A percentile compares a stretch with the other conserved stretches of the same genome.
phyloP scores from a whole-genome alignment of 2,329 filamentous ascomycete genomes.

The Aphanocladium album region DNA sequence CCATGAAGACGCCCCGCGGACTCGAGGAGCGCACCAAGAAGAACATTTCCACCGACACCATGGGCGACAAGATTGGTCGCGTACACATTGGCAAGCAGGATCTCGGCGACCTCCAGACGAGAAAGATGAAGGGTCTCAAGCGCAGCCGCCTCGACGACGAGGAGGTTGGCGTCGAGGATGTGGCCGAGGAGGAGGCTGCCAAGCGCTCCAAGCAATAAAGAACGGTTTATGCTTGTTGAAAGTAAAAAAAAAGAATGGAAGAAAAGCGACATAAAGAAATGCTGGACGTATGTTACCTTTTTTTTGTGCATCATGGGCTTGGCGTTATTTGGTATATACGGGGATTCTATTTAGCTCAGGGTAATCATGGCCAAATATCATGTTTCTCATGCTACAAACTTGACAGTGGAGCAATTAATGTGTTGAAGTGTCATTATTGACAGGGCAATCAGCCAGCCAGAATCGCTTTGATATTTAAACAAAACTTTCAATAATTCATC shows the following conservation, averaged over 20 bases:
- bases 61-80: constrained; percentile 94
- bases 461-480: neutral
- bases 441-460: neutral
- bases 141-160: constrained; percentile 60
- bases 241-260: neutral
- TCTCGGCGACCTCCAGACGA: constrained; percentile 78
- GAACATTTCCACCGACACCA: constrained; percentile 85
- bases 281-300: neutral
- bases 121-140: constrained; percentile 99
- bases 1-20: constrained; percentile 78
- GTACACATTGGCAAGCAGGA: constrained; percentile 91
- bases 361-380: neutral
- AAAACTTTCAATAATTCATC: neutral
- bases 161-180: constrained; percentile 38
- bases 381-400: neutral
- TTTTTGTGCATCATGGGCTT: constrained; percentile 8
- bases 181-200: constrained; percentile 30
- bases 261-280: neutral
- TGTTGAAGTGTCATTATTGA: neutral
- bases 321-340: constrained; percentile 11
- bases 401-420: neutral
- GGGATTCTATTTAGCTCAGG: neutral
- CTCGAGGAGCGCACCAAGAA: constrained; percentile 81
- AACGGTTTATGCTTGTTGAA: neutral
- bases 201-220: constrained; percentile 32